phyloP scores from a whole-genome alignment of 176 grass and related monocot genomes.

The Aegilops longissima region DNA sequence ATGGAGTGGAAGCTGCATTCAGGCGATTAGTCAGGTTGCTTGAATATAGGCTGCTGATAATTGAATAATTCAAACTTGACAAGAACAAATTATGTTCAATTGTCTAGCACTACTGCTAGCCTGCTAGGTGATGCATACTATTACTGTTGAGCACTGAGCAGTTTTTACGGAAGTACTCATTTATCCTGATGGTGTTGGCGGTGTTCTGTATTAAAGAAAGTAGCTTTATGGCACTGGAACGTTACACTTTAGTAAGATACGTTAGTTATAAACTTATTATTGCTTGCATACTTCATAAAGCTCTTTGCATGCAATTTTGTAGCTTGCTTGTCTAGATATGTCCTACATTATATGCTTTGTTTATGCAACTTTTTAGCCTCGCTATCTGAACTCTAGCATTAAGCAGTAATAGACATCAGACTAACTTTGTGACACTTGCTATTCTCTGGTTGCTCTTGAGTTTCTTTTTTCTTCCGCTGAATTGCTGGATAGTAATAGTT shows the following conservation, averaged over 20 bases:
- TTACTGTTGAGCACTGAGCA: neutral
- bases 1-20: neutral
- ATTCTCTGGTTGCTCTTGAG: slow-evolving; percentile 5
- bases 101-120: neutral
- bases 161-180: neutral
- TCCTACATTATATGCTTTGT: neutral
- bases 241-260: neutral
- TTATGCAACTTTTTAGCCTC: neutral
- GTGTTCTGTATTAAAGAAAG: neutral
- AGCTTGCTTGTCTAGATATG: slow-evolving; percentile 15
- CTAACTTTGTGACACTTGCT: neutral
- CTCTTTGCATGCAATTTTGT: neutral
- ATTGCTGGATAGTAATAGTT: slow-evolving; percentile 25
- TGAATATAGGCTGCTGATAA: neutral
- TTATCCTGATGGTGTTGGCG: neutral
- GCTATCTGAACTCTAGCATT: slow-evolving; percentile 22
- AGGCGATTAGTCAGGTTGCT: neutral
- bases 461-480: neutral
- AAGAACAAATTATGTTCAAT: neutral
- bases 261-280: neutral
- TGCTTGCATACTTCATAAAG: neutral
- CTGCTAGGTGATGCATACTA: neutral
- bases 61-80: neutral
- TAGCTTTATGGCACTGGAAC: slow-evolving; percentile 17
- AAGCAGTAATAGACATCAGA: neutral